Percentiles rank a stretch among this genome's conserved stretches.
Evolutionary conservation across 371 early-diverging fungal genomes (phyloP).

Genomic region (Mortierella sp.): DNA sequence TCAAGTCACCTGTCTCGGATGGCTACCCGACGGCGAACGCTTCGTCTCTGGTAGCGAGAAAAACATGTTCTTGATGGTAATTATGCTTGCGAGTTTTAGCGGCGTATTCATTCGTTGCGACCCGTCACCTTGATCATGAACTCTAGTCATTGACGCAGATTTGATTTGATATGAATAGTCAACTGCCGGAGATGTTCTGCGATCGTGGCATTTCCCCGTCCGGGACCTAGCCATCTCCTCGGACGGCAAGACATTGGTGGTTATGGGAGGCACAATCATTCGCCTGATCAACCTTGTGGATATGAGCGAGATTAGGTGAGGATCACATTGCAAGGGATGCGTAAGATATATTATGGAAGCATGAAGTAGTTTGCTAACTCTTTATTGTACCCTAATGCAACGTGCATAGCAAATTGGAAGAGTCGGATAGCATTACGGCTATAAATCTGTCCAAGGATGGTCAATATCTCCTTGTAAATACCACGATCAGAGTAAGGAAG

Average conservation of each 20-base stretch:
- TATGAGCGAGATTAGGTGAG: constrained; percentile 66
- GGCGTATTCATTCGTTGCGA: no score
- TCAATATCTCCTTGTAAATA: constrained; percentile 79
- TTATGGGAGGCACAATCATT: constrained; percentile 77
- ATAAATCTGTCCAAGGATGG: constrained; percentile 79
- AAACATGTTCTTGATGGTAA: constrained; percentile 42
- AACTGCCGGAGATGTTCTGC: constrained; percentile 23
- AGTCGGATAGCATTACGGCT: constrained; percentile 81
- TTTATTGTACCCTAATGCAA: background rate
- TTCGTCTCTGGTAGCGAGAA: constrained; percentile 52
- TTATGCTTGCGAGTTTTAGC: no score
- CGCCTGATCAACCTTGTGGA: constrained; percentile 76
- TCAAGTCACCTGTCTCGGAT: constrained; percentile 24
- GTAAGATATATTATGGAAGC: no score
- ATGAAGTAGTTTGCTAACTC: no score
- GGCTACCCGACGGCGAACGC: constrained; percentile 47
- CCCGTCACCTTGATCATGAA: no score
- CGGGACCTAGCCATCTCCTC: constrained; percentile 83
- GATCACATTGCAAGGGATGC: no score
- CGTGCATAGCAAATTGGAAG: constrained; percentile 66
- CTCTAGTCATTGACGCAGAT: background rate
- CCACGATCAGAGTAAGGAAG: constrained; percentile 57
- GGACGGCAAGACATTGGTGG: constrained; percentile 81
- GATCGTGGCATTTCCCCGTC: constrained; percentile 78
- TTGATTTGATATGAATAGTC: constrained; percentile 3